phyloP scores from a whole-genome alignment of 768 basidiomycete species.

The Suillus lakei region DNA sequence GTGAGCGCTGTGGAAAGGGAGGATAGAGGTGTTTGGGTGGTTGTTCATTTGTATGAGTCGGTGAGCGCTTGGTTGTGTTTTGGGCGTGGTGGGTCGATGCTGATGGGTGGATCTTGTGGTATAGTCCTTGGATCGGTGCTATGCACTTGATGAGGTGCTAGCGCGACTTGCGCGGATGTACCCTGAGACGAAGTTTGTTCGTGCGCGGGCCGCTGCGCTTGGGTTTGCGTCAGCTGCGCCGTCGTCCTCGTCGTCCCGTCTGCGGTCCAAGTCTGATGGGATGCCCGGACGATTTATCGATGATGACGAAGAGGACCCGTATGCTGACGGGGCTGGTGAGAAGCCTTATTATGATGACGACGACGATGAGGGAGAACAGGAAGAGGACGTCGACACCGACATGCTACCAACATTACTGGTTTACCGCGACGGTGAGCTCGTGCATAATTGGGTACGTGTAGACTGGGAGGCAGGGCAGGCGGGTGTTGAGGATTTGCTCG shows the following conservation, averaged over 20 bases:
- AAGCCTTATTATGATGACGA: conserved; percentile 41
- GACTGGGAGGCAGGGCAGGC: conserved; percentile 80
- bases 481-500: conserved; percentile 72
- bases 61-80: conserved; percentile 46
- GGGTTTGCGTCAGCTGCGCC: conserved; percentile 61
- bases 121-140: conserved; percentile 80
- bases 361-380: conserved; percentile 49
- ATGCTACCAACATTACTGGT: conserved; percentile 81
- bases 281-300: conserved; percentile 21
- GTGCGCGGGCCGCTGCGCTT: conserved; percentile 73
- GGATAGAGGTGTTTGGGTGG: conserved; percentile 72
- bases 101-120: conserved; percentile 10
- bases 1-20: conserved; percentile 78
- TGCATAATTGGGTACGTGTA: conserved; percentile 88
- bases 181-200: conserved; percentile 80
- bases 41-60: conserved; percentile 85
- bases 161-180: conserved; percentile 70
- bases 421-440: conserved; percentile 79
- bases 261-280: not conserved
- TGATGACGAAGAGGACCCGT: conserved; percentile 55
- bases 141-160: conserved; percentile 68
- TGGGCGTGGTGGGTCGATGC: not conserved
- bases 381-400: conserved; percentile 75
- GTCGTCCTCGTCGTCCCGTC: conserved; percentile 14
- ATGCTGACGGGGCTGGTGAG: conserved; percentile 42